Evolutionary conservation across 1,139 yeast species (phyloP), one percentile per base, ranked within the genome.

Genomic region (Protomyces lactucae-debilis): DNA sequence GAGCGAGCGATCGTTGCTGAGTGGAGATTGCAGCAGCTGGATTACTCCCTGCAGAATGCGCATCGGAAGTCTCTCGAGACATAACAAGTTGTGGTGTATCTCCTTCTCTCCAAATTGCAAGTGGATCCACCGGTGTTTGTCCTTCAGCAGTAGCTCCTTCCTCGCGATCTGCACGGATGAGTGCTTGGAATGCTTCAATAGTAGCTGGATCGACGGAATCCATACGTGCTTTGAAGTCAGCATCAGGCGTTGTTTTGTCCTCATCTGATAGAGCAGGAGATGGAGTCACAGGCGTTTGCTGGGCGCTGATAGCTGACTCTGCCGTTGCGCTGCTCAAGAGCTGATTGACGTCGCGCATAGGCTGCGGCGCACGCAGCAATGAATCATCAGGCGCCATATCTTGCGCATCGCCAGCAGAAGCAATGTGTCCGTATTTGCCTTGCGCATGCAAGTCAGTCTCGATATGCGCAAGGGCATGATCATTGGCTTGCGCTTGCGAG

Each of bases 151-250:
- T 23, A 5, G 48, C 48, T 12, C 4, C 10, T n/a, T 12, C 18
- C 9, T 43, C 48, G 21, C 57, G 63, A 18, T 40, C 57, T 5
- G 55, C 23, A 6, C 57, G 63, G 8, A 59, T 59, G 23, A 39
- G 35, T n/a, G 39, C 53, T 6, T 46, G 57, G 16, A 59, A 48
- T 52, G 43, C 45, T 10, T 25, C 28, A 40, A 59, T 52, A 12
- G 53, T 52, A 12, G 56, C 43, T 2, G 40, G 52, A 25, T 25
- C 14, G 9, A 59, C 43, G 9, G 52, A 57, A 1, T 23, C 46
- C 52, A 52, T 40, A 6, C 57, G 39, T 10, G 32, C 28, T 18
- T 39, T 55, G 32, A 59, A 59, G 2, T 52, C 57, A n/a, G 46
- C 32, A 18, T 59, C 63, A 10, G 35, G 52, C 3, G 21, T 55